Evolutionary conservation across 2,329 filamentous ascomycete genomes (phyloP).

Genomic region (Aspergillus caelatus): DNA sequence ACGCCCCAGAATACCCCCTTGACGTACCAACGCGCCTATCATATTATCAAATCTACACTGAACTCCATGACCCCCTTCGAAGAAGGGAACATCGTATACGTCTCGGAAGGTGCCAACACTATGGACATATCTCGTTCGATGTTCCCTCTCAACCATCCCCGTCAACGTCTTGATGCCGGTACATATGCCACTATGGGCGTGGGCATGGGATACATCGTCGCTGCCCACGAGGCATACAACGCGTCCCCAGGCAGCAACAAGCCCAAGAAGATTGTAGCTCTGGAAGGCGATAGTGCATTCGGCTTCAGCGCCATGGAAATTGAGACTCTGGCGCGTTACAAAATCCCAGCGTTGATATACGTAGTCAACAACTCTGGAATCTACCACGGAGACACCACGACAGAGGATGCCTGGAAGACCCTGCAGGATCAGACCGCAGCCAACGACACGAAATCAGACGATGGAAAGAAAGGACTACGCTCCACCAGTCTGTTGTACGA

Average conservation of each 20-base stretch:
- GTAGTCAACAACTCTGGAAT: constrained; percentile 60
- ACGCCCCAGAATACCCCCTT: constrained; percentile 44
- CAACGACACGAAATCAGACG: constrained; percentile 29
- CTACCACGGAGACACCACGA: constrained; percentile 49
- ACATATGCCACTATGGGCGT: constrained; percentile 64
- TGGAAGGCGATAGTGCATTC: constrained; percentile 61
- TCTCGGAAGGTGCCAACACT: constrained; percentile 62
- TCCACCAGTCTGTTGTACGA: constrained; percentile 57
- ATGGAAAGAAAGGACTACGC: constrained; percentile 43
- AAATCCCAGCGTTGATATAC: constrained; percentile 58
- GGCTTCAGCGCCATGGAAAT: constrained; percentile 60
- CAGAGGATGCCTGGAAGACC: constrained; percentile 47
- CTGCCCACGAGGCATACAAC: constrained; percentile 60
- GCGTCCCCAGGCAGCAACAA: constrained; percentile 35
- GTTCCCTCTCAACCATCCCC: constrained; percentile 58
- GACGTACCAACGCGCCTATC: constrained; percentile 55
- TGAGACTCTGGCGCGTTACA: constrained; percentile 59
- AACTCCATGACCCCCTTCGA: constrained; percentile 49
- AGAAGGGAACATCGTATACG: constrained; percentile 55
- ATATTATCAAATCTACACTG: constrained; percentile 55
- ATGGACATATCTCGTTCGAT: constrained; percentile 63
- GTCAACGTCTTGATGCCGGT: constrained; percentile 60
- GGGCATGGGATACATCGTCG: constrained; percentile 60
- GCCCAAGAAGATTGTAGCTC: constrained; percentile 57
- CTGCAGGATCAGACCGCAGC: constrained; percentile 46